phyloP scores from a whole-genome alignment of 441 rosid species.

The Populus tomentosa region DNA sequence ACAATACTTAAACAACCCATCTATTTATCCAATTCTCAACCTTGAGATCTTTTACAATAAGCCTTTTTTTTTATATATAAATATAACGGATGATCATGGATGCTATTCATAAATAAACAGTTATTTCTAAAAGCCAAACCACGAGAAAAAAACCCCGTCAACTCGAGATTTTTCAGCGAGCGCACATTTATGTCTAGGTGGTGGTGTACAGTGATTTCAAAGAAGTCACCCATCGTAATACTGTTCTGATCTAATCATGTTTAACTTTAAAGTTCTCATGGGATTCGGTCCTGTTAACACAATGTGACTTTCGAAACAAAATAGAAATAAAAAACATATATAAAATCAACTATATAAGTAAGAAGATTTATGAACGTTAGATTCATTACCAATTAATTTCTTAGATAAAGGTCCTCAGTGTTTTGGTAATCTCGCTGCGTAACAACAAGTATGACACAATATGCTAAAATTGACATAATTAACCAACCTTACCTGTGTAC shows the following conservation, averaged over 20 bases:
- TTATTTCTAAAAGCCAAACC: no score
- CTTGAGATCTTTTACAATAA: no score
- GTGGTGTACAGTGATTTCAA: no score
- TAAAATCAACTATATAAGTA: background rate
- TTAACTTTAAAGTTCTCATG: no score
- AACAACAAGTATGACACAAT: background rate
- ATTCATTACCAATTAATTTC: background rate
- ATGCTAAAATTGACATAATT: background rate
- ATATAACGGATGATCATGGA: no score
- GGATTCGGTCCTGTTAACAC: no score
- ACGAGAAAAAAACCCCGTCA: no score
- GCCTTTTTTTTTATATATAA: no score
- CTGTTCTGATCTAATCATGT: no score
- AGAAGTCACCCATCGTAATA: rapidly evolving
- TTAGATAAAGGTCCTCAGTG: background rate
- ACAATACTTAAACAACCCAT: background rate
- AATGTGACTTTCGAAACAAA: no score
- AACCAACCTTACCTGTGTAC: background rate
- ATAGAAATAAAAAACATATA: background rate
- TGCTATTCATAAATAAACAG: no score
- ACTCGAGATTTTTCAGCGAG: rapidly evolving
- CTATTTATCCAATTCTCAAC: no score
- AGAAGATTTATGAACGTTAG: background rate
- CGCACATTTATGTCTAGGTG: rapidly evolving
- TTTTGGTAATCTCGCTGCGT: background rate